phyloP scores from a whole-genome alignment of 139 green algal species.

The Haematococcus lacustris region DNA sequence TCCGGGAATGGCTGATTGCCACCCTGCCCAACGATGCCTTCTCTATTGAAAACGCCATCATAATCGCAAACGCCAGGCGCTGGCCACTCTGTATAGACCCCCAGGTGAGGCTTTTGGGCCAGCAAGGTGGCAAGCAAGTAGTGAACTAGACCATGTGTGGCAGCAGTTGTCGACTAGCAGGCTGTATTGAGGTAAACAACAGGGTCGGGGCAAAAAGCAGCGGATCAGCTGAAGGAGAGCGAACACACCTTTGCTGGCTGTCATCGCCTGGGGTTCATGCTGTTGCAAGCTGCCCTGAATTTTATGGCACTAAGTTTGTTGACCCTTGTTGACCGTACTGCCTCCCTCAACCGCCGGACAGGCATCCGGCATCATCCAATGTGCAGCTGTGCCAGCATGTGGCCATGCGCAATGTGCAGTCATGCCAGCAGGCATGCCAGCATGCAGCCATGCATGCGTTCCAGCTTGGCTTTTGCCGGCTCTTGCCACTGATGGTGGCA shows the following conservation, averaged over 20 bases:
- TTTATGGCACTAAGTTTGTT: no score
- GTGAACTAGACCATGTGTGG: no score
- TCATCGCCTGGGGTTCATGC: no score
- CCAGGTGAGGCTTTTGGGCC: constrained; percentile 22
- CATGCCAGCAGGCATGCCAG: neutral
- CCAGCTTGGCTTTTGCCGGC: neutral
- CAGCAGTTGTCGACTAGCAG: no score
- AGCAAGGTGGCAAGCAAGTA: no score
- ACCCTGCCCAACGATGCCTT: constrained; percentile 62
- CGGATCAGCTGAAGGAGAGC: neutral
- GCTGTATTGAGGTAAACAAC: neutral
- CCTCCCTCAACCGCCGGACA: no score
- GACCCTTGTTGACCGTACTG: no score
- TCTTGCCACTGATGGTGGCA: neutral
- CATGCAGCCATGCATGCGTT: neutral
- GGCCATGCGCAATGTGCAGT: neutral
- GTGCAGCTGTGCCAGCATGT: no score
- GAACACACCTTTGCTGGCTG: neutral
- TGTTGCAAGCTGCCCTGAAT: no score
- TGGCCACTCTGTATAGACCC: constrained; percentile 75
- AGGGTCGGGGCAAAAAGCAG: neutral
- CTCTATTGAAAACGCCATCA: constrained; percentile 68
- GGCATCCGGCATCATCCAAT: no score
- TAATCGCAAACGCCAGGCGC: constrained; percentile 50
- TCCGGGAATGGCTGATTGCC: constrained; percentile 55